Conservation (phyloP, 495 filamentous ascomycete genomes). For the Cudoniella acicularis region DNA sequence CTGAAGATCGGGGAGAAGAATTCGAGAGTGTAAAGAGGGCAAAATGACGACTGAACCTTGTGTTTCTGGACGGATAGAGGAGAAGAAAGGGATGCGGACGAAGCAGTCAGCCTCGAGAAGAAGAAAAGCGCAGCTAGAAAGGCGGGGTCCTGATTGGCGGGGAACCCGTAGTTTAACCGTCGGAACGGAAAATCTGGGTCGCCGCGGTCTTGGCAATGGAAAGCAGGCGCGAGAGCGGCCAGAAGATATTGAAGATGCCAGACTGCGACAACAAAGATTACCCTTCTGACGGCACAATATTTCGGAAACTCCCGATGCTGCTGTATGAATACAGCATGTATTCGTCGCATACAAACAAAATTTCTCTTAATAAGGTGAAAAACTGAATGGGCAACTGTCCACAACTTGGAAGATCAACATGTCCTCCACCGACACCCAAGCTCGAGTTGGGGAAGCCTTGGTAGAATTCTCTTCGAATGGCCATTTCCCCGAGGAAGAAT, state of each 20-base stretch:
- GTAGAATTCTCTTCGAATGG: slow-evolving; percentile 69
- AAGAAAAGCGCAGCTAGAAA: not conserved
- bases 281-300: no score
- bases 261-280: no score
- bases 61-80: not conserved
- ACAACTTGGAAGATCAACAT: slow-evolving; percentile 17
- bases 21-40: no score
- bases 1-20: no score
- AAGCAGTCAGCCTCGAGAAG: slow-evolving; percentile 1
- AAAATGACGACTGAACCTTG: no score
- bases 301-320: no score
- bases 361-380: no score
- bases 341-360: no score
- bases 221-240: not conserved
- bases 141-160: slow-evolving; percentile 3
- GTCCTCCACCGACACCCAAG: slow-evolving; percentile 7
- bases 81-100: not conserved
- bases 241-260: no score
- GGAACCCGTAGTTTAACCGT: not conserved
- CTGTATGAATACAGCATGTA: no score
- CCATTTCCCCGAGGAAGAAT: slow-evolving; percentile 69
- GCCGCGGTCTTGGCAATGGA: not conserved
- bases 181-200: not conserved
- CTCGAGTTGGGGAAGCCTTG: slow-evolving; percentile 57
- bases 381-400: not conserved